phyloP scores from a whole-genome alignment of 129 eudicot species.

The Flaveria ramosissima region DNA sequence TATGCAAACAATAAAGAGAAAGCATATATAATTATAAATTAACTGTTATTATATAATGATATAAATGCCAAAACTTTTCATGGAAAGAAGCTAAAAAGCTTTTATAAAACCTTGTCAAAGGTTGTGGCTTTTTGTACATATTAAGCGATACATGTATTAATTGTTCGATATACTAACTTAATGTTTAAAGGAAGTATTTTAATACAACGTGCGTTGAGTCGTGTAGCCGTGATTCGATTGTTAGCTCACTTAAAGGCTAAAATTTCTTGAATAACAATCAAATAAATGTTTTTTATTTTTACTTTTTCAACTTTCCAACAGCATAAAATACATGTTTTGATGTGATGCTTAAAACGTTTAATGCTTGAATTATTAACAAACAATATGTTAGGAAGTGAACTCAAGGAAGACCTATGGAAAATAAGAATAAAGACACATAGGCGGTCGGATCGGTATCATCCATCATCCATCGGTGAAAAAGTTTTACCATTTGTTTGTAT shows the following conservation, averaged over 20 bases:
- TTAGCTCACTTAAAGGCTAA: background rate
- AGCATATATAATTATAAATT: too few species aligned
- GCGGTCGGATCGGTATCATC: too few species aligned
- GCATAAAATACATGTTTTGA: background rate
- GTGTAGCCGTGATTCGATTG: background rate
- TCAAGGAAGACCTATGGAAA: too few species aligned
- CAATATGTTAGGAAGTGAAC: too few species aligned
- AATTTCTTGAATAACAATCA: background rate
- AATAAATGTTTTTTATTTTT: background rate
- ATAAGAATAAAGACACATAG: too few species aligned
- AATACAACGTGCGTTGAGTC: background rate
- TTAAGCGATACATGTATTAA: background rate
- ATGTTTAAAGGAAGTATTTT: background rate
- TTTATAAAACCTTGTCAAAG: background rate
- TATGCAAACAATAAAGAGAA: too few species aligned
- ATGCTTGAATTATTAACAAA: background rate
- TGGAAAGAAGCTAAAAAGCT: background rate
- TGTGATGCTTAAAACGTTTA: background rate
- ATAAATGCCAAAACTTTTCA: background rate
- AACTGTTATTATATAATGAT: too few species aligned
- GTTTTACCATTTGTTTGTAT: too few species aligned
- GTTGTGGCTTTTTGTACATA: background rate
- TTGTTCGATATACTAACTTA: background rate
- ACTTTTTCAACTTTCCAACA: too few species aligned
- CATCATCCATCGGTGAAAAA: too few species aligned